These are phyloP conservation scores for Euphorbia celastroides DNA, from an alignment of 441 rosid species.

Conservation along the genomic window DNA sequence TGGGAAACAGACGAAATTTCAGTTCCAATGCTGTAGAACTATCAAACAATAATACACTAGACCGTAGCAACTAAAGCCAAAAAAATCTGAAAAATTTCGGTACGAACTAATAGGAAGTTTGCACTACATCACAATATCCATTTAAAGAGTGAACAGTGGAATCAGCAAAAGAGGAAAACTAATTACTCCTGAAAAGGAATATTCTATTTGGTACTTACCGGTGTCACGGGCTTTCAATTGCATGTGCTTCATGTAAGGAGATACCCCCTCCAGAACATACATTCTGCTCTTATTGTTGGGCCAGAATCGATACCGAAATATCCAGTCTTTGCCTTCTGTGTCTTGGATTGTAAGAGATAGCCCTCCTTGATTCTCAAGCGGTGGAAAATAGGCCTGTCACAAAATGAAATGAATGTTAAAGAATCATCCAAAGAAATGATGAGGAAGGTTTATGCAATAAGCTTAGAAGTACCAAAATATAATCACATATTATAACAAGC, in stretches of 20 bases:
- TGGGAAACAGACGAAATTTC: slow-evolving; percentile 38
- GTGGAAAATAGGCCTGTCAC: slow-evolving; percentile 85
- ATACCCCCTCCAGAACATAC: slow-evolving; percentile 95
- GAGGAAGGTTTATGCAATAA: neutral
- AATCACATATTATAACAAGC: neutral
- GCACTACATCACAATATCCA: slow-evolving; percentile 15
- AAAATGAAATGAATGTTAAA: slow-evolving; percentile 14
- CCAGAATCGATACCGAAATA: slow-evolving; percentile 97
- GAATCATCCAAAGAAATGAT: slow-evolving; percentile 11
- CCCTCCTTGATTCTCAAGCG: slow-evolving; percentile 81
- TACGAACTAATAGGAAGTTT: slow-evolving; percentile 13
- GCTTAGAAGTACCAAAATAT: neutral
- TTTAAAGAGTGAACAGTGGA: neutral
- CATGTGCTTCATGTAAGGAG: slow-evolving; percentile 94
- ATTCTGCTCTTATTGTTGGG: slow-evolving; percentile 89
- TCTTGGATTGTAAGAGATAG: slow-evolving; percentile 92
- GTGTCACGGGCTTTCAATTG: slow-evolving; percentile 95
- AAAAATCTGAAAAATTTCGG: too few relatives aligned
- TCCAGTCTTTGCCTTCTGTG: slow-evolving; percentile 93
- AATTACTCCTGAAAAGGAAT: slow-evolving; percentile 5
- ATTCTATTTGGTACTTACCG: slow-evolving; percentile 42
- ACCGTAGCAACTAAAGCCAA: too few relatives aligned
- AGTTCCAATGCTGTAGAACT: slow-evolving; percentile 25
- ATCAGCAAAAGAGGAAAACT: slow-evolving; percentile 11
- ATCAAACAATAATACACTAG: slow-evolving; percentile 9